Percentiles rank a stretch among this genome's conserved stretches.
Conservation (phyloP, 2,329 filamentous ascomycete genomes). For the Aspergillus fischeri region DNA sequence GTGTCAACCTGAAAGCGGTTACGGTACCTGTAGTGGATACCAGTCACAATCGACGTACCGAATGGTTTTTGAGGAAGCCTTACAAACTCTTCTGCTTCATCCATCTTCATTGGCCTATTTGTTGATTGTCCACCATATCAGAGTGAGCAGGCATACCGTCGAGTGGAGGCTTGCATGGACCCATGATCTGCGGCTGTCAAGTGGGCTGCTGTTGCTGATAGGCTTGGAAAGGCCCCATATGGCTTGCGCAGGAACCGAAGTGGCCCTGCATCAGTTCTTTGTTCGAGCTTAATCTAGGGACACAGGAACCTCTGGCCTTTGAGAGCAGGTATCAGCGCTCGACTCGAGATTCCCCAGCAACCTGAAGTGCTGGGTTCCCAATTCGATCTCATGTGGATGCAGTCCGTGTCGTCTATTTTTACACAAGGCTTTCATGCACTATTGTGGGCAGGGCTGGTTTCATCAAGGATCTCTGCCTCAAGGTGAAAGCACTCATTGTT, state of each 20-base stretch:
- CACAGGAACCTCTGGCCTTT: background rate
- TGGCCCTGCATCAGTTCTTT: slow-evolving; percentile 9
- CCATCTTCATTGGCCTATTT: background rate
- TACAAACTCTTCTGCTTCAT: slow-evolving; percentile 1
- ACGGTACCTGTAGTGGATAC: background rate
- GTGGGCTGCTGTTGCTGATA: slow-evolving; percentile 2
- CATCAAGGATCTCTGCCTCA: background rate
- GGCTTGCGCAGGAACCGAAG: slow-evolving; percentile 22
- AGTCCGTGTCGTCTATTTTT: background rate
- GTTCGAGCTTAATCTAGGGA: slow-evolving; percentile 2
- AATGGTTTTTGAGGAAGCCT: background rate
- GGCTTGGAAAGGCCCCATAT: slow-evolving; percentile 9
- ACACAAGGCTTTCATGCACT: background rate
- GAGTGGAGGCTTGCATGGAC: background rate
- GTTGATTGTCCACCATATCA: background rate
- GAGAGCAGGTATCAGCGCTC: slow-evolving; percentile 1
- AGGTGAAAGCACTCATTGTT: background rate
- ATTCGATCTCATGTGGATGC: background rate
- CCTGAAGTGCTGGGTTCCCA: background rate
- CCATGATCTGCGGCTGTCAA: slow-evolving; percentile 14
- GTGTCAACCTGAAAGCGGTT: background rate
- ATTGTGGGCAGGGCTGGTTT: background rate
- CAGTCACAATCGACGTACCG: background rate
- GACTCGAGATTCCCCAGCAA: background rate
- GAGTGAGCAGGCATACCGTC: background rate